Evolutionary conservation across 139 green algal genomes (phyloP).

Genomic region (Chloropicon primus): DNA sequence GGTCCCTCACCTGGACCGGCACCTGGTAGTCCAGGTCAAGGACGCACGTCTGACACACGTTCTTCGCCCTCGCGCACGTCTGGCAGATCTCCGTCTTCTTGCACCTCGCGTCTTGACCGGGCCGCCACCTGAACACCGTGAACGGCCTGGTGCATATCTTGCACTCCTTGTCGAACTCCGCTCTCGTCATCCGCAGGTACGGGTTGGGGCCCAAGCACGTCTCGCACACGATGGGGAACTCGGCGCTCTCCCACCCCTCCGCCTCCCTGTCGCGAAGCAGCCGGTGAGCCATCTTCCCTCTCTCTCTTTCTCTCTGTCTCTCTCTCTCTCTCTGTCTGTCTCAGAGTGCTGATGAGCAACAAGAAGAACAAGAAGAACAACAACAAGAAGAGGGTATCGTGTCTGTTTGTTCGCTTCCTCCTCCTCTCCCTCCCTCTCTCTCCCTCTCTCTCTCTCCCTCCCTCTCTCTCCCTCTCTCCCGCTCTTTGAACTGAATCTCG

Average conservation of each 20-base stretch:
- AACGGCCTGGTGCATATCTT: constrained; percentile 83
- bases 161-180: constrained; percentile 64
- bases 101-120: constrained; percentile 74
- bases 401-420: no score
- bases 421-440: no score
- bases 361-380: no score
- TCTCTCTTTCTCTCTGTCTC: no score
- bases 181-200: not conserved
- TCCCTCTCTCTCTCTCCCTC: no score
- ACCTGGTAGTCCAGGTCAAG: constrained; percentile 93
- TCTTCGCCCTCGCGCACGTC: constrained; percentile 95
- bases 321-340: no score
- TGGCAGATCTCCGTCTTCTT: constrained; percentile 99
- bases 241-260: not conserved
- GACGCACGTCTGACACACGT: constrained; percentile 97
- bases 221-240: constrained; percentile 2
- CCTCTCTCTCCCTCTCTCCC: no score
- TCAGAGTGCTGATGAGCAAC: no score
- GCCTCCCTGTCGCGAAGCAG: not conserved
- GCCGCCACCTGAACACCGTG: constrained; percentile 81
- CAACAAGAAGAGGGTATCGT: no score
- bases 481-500: no score
- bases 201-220: constrained; percentile 1
- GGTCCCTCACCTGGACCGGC: constrained; percentile 65
- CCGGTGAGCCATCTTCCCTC: not conserved